Evolutionary conservation across 2,329 filamentous ascomycete species (phyloP).

Genomic region (Microsporum canis): DNA sequence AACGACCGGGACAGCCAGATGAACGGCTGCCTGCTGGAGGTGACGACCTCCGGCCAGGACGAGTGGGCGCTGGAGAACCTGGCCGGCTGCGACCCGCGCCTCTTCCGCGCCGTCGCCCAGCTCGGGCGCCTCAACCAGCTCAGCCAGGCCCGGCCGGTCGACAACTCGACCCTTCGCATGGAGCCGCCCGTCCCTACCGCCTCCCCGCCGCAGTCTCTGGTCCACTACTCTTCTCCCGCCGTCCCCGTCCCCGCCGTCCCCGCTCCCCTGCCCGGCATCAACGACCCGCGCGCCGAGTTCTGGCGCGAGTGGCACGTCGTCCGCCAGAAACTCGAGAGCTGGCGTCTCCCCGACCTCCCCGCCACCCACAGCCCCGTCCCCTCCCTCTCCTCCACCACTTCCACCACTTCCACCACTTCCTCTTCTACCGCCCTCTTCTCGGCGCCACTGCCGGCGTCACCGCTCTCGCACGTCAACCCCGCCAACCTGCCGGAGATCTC

Average conservation of each 20-base stretch:
- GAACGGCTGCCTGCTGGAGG: constrained; percentile 49
- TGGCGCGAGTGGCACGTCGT: constrained; percentile 68
- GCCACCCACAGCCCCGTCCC: neutral
- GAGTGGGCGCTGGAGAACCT: constrained; percentile 71
- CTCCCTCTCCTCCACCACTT: constrained; percentile 7
- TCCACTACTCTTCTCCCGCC: constrained; percentile 16
- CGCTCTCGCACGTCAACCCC: constrained; percentile 33
- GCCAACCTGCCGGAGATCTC: constrained; percentile 61
- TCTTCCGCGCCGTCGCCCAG: constrained; percentile 77
- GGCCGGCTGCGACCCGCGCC: constrained; percentile 71
- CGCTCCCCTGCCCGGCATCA: too few relatives aligned
- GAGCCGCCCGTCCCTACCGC: constrained; percentile 20
- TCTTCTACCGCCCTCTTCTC: constrained; percentile 19
- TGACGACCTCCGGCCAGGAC: constrained; percentile 52
- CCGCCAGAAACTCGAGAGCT: constrained; percentile 62
- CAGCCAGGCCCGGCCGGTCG: constrained; percentile 50
- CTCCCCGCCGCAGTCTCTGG: constrained; percentile 27
- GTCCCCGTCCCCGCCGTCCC: neutral
- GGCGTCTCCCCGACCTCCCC: constrained; percentile 49
- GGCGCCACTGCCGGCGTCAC: constrained; percentile 17
- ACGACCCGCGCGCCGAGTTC: constrained; percentile 52
- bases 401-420: constrained; percentile 2
- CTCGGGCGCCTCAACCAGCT: constrained; percentile 76
- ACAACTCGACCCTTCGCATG: constrained; percentile 16
- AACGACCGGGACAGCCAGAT: constrained; percentile 86